Evolutionary conservation across 2,329 filamentous ascomycete species (phyloP), one percentile per base, ranked within the genome.

Genomic region (Pezicula carpinea): DNA sequence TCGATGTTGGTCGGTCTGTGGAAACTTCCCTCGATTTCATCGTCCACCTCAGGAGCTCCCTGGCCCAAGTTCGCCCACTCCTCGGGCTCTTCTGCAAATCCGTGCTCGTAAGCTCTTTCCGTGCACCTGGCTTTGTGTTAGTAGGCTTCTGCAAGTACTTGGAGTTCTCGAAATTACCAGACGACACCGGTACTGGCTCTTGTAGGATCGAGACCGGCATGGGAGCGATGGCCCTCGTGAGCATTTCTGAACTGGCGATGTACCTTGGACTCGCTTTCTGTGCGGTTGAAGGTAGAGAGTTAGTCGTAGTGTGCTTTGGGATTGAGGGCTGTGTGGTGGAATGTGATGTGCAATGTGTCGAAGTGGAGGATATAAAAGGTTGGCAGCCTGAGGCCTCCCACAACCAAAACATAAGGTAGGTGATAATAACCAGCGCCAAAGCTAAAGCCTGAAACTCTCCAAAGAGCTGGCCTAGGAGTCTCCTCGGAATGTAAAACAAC

Each of bases 1-100:
- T 93, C 82, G 59, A 96, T 88, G 36, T 75, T 78, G 43, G 80
- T 79, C 6, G 92, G 92, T 14, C 92, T 82, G 59, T 85, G 76
- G 66, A 96, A 96, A 70, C 87, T 93, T 48, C 91, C 89, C 60
- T 84, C 79, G 60, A 96, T 96, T 54, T 93, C 89, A 56, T 95
- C 89, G 59, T 96, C 92, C 52, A 95, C 92, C 67, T 96, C 90
- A 36, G 91, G 91, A 14, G 91, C 91, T 58, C 91, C 91, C 71
- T 96, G 92, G 26, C 92, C 92, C 44, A 97, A 75, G 66, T 97
- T 97, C 49, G 92, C 90, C 92, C 92, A 96, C 53, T 76, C 70
- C 2, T 86, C 77, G 10, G 89, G 91, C 56, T 91, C 77, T 4
- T 96, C 91, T 43, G 82, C 72, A 72, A 86, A 96, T 59, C 92